Percentiles rank a stretch among this genome's conserved stretches.
Conservation (phyloP, 73 alveolate species). For the Tetrahymena borealis region DNA sequence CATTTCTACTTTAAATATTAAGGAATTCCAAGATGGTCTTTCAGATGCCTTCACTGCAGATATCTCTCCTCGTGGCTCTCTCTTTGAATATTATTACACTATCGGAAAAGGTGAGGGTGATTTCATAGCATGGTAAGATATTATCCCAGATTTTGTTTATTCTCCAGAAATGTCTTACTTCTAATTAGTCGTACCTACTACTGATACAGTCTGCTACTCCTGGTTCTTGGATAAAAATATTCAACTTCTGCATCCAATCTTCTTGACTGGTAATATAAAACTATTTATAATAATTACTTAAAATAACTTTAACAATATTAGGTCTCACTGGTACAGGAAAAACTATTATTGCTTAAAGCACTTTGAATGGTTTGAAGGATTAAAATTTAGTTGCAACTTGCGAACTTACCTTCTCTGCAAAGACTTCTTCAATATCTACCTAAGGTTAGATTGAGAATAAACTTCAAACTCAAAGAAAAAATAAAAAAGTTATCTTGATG, state of each 20-base stretch:
- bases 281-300: not conserved
- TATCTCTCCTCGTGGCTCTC: constrained; percentile 58
- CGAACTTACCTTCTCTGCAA: constrained; percentile 84
- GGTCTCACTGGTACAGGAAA: constrained; percentile 97
- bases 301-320: constrained; percentile 19
- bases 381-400: constrained; percentile 72
- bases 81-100: constrained; percentile 46
- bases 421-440: constrained; percentile 79
- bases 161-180: constrained; percentile 55
- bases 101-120: constrained; percentile 33
- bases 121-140: constrained; percentile 53
- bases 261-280: constrained; percentile 57
- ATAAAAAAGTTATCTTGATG: constrained; percentile 77
- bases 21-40: constrained; percentile 50
- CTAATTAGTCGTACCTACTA: constrained; percentile 86
- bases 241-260: constrained; percentile 62
- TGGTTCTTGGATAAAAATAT: constrained; percentile 77
- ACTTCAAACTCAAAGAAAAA: constrained; percentile 58
- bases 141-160: constrained; percentile 54
- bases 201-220: constrained; percentile 88
- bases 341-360: constrained; percentile 73
- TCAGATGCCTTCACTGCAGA: constrained; percentile 39
- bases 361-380: constrained; percentile 57
- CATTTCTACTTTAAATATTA: constrained; percentile 38
- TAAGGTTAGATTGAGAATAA: constrained; percentile 77